phyloP scores from a whole-genome alignment of 768 basidiomycete genomes.

The Lentinula raphanica region DNA sequence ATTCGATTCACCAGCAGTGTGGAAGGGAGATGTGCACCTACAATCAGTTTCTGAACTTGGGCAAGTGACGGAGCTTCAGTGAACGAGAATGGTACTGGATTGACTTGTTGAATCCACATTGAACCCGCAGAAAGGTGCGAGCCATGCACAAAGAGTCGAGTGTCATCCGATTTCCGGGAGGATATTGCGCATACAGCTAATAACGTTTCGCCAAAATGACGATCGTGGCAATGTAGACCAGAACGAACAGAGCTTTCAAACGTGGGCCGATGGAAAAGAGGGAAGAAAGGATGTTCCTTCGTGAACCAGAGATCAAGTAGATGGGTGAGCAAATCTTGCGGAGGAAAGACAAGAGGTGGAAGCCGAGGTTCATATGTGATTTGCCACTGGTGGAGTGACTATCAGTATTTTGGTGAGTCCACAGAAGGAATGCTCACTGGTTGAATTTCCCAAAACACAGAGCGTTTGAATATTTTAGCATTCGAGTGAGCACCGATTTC shows the following conservation, averaged over 20 bases:
- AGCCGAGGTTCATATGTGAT: background rate
- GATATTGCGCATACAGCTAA: slow-evolving; percentile 47
- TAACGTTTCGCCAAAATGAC: slow-evolving; percentile 34
- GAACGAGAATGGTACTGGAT: slow-evolving; percentile 29
- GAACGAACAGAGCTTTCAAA: slow-evolving; percentile 31
- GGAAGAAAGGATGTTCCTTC: slow-evolving; percentile 36
- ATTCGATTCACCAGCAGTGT: no score
- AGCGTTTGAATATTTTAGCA: background rate
- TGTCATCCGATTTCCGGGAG: slow-evolving; percentile 33
- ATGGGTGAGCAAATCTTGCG: slow-evolving; percentile 37
- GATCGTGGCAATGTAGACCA: slow-evolving; percentile 31
- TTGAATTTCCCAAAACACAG: background rate
- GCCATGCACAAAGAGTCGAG: slow-evolving; percentile 25
- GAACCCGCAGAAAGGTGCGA: slow-evolving; percentile 29
- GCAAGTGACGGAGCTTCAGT: slow-evolving; percentile 26
- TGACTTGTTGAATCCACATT: slow-evolving; percentile 37
- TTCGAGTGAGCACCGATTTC: no score
- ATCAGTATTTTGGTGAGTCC: background rate
- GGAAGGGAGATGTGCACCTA: no score
- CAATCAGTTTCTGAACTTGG: slow-evolving; percentile 32
- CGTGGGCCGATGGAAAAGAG: slow-evolving; percentile 45
- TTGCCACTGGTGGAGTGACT: slow-evolving; percentile 7
- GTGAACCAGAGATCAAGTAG: slow-evolving; percentile 50
- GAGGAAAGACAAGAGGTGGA: slow-evolving; percentile 32
- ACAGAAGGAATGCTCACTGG: background rate